A percentile compares a stretch with the other conserved stretches of the same genome.
Conservation (phyloP, 257 asterid species). For the Anisodus tanguticus region DNA sequence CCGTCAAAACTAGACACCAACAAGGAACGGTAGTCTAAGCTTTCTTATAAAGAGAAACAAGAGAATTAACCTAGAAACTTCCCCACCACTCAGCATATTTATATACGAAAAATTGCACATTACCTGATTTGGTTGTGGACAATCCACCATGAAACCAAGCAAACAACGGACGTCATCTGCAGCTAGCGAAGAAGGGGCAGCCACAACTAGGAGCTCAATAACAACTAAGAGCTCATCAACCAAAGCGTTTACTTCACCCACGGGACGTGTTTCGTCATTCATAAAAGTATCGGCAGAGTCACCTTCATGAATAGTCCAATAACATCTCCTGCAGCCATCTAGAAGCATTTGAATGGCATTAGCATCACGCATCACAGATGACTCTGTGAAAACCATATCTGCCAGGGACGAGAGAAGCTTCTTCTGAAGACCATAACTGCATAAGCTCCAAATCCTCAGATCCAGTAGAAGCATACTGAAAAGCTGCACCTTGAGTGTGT, state of each 20-base stretch:
- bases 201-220: slow-evolving; percentile 84
- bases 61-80: slow-evolving; percentile 27
- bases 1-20: not conserved
- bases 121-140: slow-evolving; percentile 99
- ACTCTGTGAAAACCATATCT: slow-evolving; percentile 95
- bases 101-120: slow-evolving; percentile 18
- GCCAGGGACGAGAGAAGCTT: slow-evolving; percentile 96
- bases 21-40: not conserved
- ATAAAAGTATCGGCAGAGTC: slow-evolving; percentile 78
- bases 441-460: slow-evolving; percentile 91
- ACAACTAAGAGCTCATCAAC: slow-evolving; percentile 98
- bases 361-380: slow-evolving; percentile 95
- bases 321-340: slow-evolving; percentile 97
- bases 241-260: slow-evolving; percentile 97
- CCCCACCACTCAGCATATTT: slow-evolving; percentile 27
- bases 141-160: slow-evolving; percentile 96
- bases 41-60: slow-evolving; percentile 12
- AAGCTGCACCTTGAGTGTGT: slow-evolving; percentile 85
- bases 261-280: slow-evolving; percentile 61
- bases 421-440: slow-evolving; percentile 97
- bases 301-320: slow-evolving; percentile 83
- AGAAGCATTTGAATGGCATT: slow-evolving; percentile 96
- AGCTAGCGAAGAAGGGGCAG: slow-evolving; percentile 87
- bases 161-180: slow-evolving; percentile 82
- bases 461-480: slow-evolving; percentile 90